A percentile compares a stretch with the other conserved stretches of the same genome.
phyloP scores from a whole-genome alignment of 805 yeast species.

The Candida argentea region DNA sequence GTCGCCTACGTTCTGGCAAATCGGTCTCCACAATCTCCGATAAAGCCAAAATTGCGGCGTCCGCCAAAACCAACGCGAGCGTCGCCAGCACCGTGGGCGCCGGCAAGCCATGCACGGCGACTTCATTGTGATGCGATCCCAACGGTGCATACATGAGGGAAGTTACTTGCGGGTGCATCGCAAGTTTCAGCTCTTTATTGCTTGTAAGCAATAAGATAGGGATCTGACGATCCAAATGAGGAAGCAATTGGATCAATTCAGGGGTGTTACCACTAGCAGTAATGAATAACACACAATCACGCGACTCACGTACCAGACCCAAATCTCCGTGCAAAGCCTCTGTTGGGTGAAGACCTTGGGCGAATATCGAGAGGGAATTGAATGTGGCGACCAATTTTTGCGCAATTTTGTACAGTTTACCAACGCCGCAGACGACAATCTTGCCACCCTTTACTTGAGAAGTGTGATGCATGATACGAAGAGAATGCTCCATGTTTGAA shows the following conservation, averaged over 20 bases:
- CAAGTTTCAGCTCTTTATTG: slow-evolving; percentile 43
- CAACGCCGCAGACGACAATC: slow-evolving; percentile 72
- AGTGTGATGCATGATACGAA: slow-evolving; percentile 26
- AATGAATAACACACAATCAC: slow-evolving; percentile 51
- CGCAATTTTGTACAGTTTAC: slow-evolving; percentile 76
- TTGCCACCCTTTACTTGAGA: slow-evolving; percentile 43
- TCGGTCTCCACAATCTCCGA: slow-evolving; percentile 59
- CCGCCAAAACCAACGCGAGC: slow-evolving; percentile 63
- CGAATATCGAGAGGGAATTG: slow-evolving; percentile 64
- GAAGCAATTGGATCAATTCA: slow-evolving; percentile 50
- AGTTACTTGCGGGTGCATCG: slow-evolving; percentile 38
- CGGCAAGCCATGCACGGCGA: slow-evolving; percentile 61
- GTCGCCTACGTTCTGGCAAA: slow-evolving; percentile 36
- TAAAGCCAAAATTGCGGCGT: slow-evolving; percentile 66
- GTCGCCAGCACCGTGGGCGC: slow-evolving; percentile 88
- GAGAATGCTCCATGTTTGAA: slow-evolving; percentile 31
- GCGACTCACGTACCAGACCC: slow-evolving; percentile 51
- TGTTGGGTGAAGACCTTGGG: slow-evolving; percentile 65
- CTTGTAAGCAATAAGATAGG: slow-evolving; percentile 60
- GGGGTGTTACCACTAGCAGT: slow-evolving; percentile 81
- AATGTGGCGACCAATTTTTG: slow-evolving; percentile 72
- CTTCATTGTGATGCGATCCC: slow-evolving; percentile 49
- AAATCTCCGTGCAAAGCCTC: slow-evolving; percentile 90
- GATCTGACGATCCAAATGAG: slow-evolving; percentile 43
- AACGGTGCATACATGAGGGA: slow-evolving; percentile 53